Percentiles rank a stretch among this genome's conserved stretches.
Conservation (phyloP, 73 alveolate genomes). For the Uronychia setigera region DNA sequence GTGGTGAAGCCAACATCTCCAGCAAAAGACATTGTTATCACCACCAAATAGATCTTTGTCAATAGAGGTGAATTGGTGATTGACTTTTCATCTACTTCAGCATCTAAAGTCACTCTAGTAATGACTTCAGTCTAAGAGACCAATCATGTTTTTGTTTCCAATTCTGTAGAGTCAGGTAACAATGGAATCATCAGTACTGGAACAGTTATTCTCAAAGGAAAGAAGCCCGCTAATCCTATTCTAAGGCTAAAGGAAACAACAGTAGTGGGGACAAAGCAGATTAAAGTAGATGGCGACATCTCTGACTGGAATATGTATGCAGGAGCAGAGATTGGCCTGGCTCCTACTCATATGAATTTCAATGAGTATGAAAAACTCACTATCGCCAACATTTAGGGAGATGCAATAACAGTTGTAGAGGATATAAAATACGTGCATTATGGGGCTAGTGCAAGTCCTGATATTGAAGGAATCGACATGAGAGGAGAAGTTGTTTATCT, state of each 20-base stretch:
- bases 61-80: background rate
- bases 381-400: background rate
- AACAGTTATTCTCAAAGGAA: background rate
- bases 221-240: background rate
- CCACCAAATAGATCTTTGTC: background rate
- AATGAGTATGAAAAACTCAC: constrained; percentile 4
- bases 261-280: background rate
- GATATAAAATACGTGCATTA: constrained; percentile 11
- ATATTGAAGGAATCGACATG: constrained; percentile 31
- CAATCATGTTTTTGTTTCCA: background rate
- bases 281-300: background rate
- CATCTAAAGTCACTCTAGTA: background rate
- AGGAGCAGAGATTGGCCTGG: constrained; percentile 37
- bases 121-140: background rate
- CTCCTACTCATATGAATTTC: constrained; percentile 12
- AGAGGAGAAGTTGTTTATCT: constrained; percentile 27
- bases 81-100: background rate
- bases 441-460: constrained; percentile 11
- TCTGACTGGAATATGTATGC: background rate
- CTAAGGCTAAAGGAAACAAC: background rate
- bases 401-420: background rate
- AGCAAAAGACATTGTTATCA: background rate
- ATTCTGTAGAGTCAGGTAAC: background rate
- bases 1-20: background rate
- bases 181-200: background rate